Percentiles rank a stretch among this genome's conserved stretches.
These are phyloP conservation scores for Helicocarpus griseus DNA, from an alignment of 2,329 filamentous ascomycete species.

Conservation along the genomic window DNA sequence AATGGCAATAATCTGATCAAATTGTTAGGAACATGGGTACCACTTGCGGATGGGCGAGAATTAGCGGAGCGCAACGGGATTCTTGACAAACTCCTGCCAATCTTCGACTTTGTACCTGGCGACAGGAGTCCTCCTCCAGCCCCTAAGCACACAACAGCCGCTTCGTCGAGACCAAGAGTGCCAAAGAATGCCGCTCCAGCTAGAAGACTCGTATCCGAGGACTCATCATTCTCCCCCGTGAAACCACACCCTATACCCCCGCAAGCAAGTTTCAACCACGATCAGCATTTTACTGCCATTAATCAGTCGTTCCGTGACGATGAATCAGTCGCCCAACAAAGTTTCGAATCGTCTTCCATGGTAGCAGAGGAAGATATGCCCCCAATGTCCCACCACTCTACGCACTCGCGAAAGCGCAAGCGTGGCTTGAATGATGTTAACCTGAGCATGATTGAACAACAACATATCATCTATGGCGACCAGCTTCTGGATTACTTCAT, in stretches of 20 bases:
- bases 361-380: constrained; percentile 73
- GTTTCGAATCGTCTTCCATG: constrained; percentile 74
- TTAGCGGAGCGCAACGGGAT: constrained; percentile 83
- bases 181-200: constrained; percentile 47
- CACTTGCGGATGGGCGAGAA: constrained; percentile 66
- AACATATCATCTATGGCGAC: constrained; percentile 85
- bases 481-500: constrained; percentile 94
- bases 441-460: constrained; percentile 48
- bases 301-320: constrained; percentile 46
- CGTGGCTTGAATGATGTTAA: constrained; percentile 55
- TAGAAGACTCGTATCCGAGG: constrained; percentile 4
- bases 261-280: constrained; percentile 5
- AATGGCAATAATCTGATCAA: background rate
- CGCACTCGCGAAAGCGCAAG: constrained; percentile 61
- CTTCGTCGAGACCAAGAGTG: constrained; percentile 67
- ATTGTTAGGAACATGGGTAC: constrained; percentile 79
- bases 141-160: constrained; percentile 69
- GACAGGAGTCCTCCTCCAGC: constrained; percentile 84
- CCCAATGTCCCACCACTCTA: constrained; percentile 56
- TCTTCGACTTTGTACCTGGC: constrained; percentile 82
- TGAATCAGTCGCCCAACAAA: constrained; percentile 73
- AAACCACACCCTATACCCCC: constrained; percentile 1
- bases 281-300: constrained; percentile 4
- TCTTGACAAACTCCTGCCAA: constrained; percentile 69
- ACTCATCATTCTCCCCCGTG: constrained; percentile 5